phyloP scores from a whole-genome alignment of 345 rosid species.

The Salix udensis region DNA sequence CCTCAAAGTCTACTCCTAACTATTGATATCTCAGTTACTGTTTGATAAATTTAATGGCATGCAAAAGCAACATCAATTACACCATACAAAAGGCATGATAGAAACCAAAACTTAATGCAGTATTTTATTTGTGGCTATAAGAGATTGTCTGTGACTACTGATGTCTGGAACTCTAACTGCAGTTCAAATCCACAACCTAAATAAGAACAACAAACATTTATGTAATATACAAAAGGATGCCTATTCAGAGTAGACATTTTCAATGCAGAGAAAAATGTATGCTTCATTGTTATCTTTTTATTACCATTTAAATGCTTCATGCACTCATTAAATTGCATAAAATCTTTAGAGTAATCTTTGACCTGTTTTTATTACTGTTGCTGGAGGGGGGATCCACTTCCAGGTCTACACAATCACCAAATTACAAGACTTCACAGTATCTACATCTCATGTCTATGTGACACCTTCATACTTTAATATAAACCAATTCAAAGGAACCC shows the following conservation, averaged over 20 bases:
- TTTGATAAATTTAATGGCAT: not conserved
- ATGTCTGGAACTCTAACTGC: not conserved
- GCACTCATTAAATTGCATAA: not conserved
- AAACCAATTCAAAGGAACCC: not conserved
- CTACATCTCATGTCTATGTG: not conserved
- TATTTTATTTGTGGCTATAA: not conserved
- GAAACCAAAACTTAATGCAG: not conserved
- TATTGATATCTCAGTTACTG: not conserved
- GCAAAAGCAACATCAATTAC: not conserved
- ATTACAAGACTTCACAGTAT: not conserved
- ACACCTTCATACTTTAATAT: not conserved
- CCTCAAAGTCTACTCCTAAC: too few relatives aligned
- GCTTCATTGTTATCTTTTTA: not conserved
- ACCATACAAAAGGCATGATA: not conserved
- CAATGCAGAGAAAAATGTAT: not conserved
- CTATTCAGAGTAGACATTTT: not conserved
- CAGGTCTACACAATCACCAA: not conserved
- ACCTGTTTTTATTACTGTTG: too few relatives aligned
- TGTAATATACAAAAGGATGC: not conserved
- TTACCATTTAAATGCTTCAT: not conserved
- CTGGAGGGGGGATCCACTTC: not conserved
- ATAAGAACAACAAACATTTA: not conserved
- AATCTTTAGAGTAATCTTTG: not conserved
- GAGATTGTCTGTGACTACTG: not conserved
- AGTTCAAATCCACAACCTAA: not conserved